Evolutionary conservation across 768 basidiomycete genomes (phyloP), one percentile per base, ranked within the genome.

Genomic region (Rubroboletus satanas): DNA sequence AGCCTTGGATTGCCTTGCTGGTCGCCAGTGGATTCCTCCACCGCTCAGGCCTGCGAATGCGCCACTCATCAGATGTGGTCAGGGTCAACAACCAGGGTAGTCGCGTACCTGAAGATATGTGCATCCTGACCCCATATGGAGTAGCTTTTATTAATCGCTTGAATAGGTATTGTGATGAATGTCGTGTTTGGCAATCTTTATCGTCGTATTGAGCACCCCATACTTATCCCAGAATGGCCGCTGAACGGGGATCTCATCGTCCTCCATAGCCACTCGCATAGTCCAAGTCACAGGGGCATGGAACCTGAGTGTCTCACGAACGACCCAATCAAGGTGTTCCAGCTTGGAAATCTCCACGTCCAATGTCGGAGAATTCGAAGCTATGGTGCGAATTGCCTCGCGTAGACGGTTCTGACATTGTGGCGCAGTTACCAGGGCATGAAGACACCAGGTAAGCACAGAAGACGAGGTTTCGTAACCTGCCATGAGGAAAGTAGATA

Each of bases 41-140:
- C 32, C 83, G 72, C 57, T 82, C 82, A 36, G 83, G 83, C 51
- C 76, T 78, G 66, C 59, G 55, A 60, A 60, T 21, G 52, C 51
- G 62, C 61, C 60, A 61, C 56, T 43, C 55, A 58, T 62, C 59
- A 67, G 55, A 50, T 57, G 53, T 32, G 23, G 36, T 60, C 65
- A 64, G 62, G 59, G 64, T 58, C 56, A 45, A 61, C 57, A 39
- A 31, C 37, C 51, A 64, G 65, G 66, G 59, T 52, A 55, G 49
- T 52, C 57, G 66, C 76, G 49, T 71, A 80, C 73, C 79, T 74
- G 74, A 89, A 89, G 57, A 70, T 72, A 39, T 74, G 64, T n/a
- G 85, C 84, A 63, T 90, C 85, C 28, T 73, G 74, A 14, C 88
- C 88, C 83, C 86, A 91, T 18, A 85, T 70, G 32, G 70, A 71